phyloP scores from a whole-genome alignment of 139 green algal genomes.

The Micromonas pusilla region DNA sequence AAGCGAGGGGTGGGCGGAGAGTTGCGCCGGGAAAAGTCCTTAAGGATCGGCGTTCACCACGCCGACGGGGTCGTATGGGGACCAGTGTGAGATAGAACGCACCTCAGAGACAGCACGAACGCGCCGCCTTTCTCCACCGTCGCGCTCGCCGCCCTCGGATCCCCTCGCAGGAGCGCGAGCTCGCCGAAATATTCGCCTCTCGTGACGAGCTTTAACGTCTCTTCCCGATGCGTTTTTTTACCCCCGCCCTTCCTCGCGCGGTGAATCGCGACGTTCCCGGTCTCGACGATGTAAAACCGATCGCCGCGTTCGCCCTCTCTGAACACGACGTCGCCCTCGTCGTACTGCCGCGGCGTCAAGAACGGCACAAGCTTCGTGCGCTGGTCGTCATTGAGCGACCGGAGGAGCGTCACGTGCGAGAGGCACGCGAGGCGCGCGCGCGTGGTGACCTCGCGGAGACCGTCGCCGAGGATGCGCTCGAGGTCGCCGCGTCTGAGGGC shows the following conservation, averaged over 20 bases:
- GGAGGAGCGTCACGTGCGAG: background rate
- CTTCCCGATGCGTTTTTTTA: background rate
- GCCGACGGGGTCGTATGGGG: too few species aligned
- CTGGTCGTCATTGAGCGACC: constrained; percentile 9
- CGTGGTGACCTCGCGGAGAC: background rate
- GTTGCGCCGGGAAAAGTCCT: too few species aligned
- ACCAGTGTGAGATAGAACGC: background rate
- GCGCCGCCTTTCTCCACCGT: background rate
- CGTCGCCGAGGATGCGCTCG: constrained; percentile 8
- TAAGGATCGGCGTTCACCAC: too few species aligned
- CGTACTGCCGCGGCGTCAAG: background rate
- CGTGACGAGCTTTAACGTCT: background rate
- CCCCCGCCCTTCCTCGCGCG: background rate
- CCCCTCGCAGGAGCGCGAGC: constrained; percentile 41
- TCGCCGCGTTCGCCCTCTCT: background rate
- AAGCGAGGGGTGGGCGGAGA: too few species aligned
- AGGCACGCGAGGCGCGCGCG: background rate
- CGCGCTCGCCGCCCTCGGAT: constrained; percentile 47
- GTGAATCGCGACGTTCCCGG: constrained; percentile 10
- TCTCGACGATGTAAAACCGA: constrained; percentile 16
- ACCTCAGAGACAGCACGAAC: background rate
- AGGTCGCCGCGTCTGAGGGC: constrained; percentile 11
- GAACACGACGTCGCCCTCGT: constrained; percentile 3
- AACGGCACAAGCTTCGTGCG: background rate
- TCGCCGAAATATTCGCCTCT: constrained; percentile 64